Evolutionary conservation across 225 moss, liverwort and hornwort species (phyloP).

Genomic region (Sphagnum tenellum): DNA sequence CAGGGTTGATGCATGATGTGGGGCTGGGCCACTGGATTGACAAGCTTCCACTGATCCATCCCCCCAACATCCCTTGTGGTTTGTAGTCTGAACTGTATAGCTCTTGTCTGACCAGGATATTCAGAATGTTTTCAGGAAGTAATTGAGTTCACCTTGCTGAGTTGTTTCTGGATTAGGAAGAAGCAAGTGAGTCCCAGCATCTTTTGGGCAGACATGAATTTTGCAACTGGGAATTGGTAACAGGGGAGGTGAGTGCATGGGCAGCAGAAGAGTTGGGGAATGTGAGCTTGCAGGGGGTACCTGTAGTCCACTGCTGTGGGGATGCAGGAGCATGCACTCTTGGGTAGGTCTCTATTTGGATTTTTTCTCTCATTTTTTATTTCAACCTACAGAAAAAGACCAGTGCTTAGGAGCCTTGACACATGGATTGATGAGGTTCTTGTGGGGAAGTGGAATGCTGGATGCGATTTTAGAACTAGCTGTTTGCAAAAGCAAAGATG

Average conservation of each 20-base stretch:
- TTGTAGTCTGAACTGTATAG: not conserved
- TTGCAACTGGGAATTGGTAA: not conserved
- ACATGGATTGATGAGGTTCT: too few species aligned
- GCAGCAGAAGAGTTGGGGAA: conserved; percentile 65
- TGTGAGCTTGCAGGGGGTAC: conserved; percentile 54
- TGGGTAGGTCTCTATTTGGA: conserved; percentile 40
- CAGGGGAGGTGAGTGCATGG: conserved; percentile 61
- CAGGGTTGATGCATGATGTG: conserved; percentile 52
- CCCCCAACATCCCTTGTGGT: conserved; percentile 73
- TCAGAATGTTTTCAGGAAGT: too few species aligned
- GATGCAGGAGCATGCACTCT: conserved; percentile 91
- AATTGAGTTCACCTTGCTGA: too few species aligned
- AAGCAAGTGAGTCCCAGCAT: too few species aligned
- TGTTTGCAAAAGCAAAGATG: not conserved
- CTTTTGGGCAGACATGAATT: too few species aligned
- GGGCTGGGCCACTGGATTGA: conserved; percentile 81
- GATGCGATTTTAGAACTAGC: too few species aligned
- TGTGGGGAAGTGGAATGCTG: too few species aligned
- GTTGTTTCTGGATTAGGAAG: too few species aligned
- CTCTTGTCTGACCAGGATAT: too few species aligned
- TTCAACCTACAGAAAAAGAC: not conserved
- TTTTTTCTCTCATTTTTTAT: not conserved
- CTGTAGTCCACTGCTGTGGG: conserved; percentile 87
- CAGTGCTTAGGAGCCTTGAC: too few species aligned
- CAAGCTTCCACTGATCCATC: conserved; percentile 57